Conservation (phyloP, 257 asterid species). For the Nicotiana obtusifolia region DNA sequence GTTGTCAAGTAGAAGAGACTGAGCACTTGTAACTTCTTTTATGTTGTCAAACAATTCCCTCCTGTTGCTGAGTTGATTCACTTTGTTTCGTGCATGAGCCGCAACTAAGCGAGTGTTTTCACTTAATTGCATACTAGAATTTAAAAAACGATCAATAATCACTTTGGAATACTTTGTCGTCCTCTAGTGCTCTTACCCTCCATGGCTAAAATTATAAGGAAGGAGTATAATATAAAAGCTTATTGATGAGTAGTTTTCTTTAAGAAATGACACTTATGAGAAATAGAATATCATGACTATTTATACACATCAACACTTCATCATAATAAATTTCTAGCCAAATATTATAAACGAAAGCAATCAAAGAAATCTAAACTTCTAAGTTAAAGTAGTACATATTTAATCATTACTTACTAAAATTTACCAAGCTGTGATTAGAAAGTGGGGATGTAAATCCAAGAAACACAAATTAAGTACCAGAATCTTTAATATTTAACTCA, state of each 20-base stretch:
- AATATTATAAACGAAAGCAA: not conserved
- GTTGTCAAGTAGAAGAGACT: not conserved
- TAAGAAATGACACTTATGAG: not conserved
- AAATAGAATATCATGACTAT: not conserved
- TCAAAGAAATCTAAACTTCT: not conserved
- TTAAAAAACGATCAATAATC: not conserved
- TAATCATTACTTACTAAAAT: not conserved
- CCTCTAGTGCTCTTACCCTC: conserved; percentile 24
- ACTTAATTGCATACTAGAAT: not conserved
- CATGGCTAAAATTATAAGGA: not conserved
- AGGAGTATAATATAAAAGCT: too few species aligned
- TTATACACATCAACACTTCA: not conserved
- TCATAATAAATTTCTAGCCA: not conserved
- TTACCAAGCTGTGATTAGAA: too few species aligned
- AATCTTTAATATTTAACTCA: too few species aligned
- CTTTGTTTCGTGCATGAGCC: not conserved
- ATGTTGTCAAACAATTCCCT: not conserved
- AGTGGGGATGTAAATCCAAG: not conserved
- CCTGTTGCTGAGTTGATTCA: not conserved
- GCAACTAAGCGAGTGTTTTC: not conserved
- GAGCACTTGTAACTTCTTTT: not conserved
- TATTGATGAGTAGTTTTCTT: not conserved
- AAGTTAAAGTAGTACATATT: too few species aligned
- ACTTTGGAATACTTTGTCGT: conserved; percentile 13
- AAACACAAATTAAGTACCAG: not conserved